These are phyloP conservation scores for Rasamsonia emersonii DNA, from an alignment of 2,329 filamentous ascomycete species.

Conservation along the genomic window DNA sequence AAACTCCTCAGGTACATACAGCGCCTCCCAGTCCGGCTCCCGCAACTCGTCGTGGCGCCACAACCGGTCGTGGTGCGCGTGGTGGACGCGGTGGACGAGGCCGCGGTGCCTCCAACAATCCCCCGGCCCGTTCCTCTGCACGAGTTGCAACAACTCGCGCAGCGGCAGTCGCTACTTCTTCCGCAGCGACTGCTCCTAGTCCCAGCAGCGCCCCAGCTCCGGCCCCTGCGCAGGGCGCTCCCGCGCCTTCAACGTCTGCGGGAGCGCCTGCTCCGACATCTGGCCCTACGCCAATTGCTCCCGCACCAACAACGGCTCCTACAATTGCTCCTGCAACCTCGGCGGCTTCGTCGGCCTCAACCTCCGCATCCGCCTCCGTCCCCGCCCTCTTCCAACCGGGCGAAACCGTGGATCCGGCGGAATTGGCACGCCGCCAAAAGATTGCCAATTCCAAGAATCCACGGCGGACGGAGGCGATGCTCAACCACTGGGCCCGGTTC, in stretches of 20 bases:
- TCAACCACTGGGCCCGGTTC: constrained; percentile 37
- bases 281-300: constrained; percentile 3
- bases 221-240: neutral
- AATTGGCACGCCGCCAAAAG: constrained; percentile 28
- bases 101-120: no score
- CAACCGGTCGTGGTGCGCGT: constrained; percentile 3
- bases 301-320: constrained; percentile 5
- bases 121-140: constrained; percentile 3
- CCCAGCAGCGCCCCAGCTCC: constrained; percentile 7
- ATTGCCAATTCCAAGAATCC: constrained; percentile 37
- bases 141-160: constrained; percentile 2
- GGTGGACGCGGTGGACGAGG: constrained; percentile 5
- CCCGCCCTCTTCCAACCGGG: constrained; percentile 7
- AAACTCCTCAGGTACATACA: constrained; percentile 12
- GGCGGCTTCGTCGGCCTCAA: constrained; percentile 10
- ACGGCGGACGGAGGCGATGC: constrained; percentile 36
- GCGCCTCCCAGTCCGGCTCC: constrained; percentile 11
- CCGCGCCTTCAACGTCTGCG: neutral
- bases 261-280: neutral
- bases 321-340: constrained; percentile 5
- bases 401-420: constrained; percentile 19
- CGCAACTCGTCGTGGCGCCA: neutral
- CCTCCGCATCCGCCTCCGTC: constrained; percentile 9
- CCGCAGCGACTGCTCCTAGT: neutral
- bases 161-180: constrained; percentile 5